Conservation (phyloP, 2,329 filamentous ascomycete genomes). For the Sclerotinia nivalis region DNA sequence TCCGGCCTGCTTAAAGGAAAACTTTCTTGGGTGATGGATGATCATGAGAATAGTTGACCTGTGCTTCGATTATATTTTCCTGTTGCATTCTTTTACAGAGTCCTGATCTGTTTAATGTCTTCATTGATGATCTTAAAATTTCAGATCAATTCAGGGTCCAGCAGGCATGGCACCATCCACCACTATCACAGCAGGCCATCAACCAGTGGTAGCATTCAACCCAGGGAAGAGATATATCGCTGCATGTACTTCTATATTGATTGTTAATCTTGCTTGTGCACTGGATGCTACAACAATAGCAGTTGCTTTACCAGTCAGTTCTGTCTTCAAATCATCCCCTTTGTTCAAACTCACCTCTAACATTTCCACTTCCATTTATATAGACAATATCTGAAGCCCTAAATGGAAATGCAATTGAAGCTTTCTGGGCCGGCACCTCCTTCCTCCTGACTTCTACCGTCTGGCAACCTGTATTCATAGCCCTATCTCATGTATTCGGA, state of each 20-base stretch:
- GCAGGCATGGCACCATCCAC: not conserved
- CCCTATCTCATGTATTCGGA: conserved; percentile 34
- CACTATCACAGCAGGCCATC: not conserved
- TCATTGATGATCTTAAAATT: not conserved
- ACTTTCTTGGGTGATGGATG: not conserved
- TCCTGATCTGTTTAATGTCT: not conserved
- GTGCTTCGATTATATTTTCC: not conserved
- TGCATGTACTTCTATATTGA: not conserved
- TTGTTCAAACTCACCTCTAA: conserved; percentile 27
- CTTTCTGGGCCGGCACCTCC: conserved; percentile 67
- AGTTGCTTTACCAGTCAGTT: conserved; percentile 33
- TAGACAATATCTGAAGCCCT: conserved; percentile 56
- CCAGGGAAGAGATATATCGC: conserved; percentile 10
- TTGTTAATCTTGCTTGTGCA: conserved; percentile 55
- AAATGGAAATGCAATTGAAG: conserved; percentile 54
- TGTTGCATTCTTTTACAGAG: not conserved
- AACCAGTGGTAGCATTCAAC: not conserved
- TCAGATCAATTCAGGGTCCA: not conserved
- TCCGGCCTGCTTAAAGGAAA: not conserved
- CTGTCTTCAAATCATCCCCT: not conserved
- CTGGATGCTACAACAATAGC: conserved; percentile 62
- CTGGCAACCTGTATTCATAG: conserved; percentile 49
- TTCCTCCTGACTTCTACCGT: conserved; percentile 66
- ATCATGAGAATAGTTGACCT: not conserved
- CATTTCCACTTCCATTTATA: conserved; percentile 13